Conservation (phyloP, 1,139 yeast species). For the Suzukiozyma palmioleophila region DNA sequence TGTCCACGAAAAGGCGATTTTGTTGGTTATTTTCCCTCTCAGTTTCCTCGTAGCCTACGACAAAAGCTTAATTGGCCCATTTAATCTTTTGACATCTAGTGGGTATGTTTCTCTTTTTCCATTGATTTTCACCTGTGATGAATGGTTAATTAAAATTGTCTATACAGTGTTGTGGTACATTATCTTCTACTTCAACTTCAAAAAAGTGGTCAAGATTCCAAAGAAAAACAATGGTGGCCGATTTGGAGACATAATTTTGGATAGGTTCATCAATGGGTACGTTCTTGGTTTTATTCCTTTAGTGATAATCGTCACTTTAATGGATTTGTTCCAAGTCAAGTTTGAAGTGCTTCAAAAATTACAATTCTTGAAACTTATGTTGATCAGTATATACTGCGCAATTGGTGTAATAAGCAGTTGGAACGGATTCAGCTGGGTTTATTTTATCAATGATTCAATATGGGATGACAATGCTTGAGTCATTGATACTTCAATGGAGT, state of each 20-base stretch:
- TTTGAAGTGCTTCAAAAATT: slow-evolving; percentile 46
- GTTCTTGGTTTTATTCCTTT: slow-evolving; percentile 66
- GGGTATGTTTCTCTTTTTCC: slow-evolving; percentile 92
- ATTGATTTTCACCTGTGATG: slow-evolving; percentile 73
- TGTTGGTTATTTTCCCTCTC: slow-evolving; percentile 85
- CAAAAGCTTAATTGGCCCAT: slow-evolving; percentile 65
- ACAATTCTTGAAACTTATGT: slow-evolving; percentile 77
- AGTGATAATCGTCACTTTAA: slow-evolving; percentile 47
- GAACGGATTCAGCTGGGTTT: slow-evolving; percentile 86
- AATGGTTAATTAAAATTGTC: slow-evolving; percentile 70
- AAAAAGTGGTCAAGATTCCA: slow-evolving; percentile 59
- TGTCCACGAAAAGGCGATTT: slow-evolving; percentile 94
- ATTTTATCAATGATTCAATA: slow-evolving; percentile 69
- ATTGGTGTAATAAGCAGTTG: slow-evolving; percentile 83
- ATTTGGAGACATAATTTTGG: slow-evolving; percentile 50
- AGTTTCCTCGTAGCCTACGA: slow-evolving; percentile 73
- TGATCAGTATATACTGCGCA: slow-evolving; percentile 81
- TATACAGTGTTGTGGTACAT: slow-evolving; percentile 86
- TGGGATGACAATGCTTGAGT: slow-evolving; percentile 30
- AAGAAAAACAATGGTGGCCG: slow-evolving; percentile 35
- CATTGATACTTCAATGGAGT: not conserved
- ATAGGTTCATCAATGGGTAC: slow-evolving; percentile 65
- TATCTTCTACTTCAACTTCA: slow-evolving; percentile 66
- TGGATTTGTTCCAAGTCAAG: slow-evolving; percentile 54
- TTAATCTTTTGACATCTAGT: slow-evolving; percentile 62